Evolutionary conservation across 2,329 filamentous ascomycete species (phyloP).

Genomic region (Stachybotrys chlorohalonatus): DNA sequence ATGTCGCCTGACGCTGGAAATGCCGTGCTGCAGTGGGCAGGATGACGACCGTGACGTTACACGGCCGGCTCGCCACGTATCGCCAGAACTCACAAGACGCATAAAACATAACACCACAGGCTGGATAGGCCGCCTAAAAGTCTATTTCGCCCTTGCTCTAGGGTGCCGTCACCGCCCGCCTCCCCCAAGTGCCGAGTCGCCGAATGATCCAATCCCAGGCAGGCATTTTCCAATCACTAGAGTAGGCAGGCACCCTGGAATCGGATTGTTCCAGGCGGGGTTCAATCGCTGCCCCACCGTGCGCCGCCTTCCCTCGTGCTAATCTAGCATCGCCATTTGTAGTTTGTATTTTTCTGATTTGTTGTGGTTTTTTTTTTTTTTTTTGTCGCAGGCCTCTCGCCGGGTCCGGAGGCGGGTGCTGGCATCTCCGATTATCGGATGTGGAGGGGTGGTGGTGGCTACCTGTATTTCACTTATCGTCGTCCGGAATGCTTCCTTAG

Average conservation of each 20-base stretch:
- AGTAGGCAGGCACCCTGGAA: background rate
- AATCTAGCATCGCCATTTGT: background rate
- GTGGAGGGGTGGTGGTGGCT: background rate
- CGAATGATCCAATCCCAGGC: background rate
- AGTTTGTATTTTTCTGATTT: background rate
- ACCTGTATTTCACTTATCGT: background rate
- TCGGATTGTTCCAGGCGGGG: background rate
- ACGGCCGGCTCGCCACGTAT: no score
- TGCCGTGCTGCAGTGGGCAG: no score
- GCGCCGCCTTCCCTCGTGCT: background rate
- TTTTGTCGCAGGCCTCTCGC: conserved; percentile 17
- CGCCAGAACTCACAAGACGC: no score
- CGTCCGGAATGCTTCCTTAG: no score
- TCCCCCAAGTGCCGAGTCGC: background rate
- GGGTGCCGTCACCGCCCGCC: background rate
- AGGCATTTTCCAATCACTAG: background rate
- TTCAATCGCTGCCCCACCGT: background rate
- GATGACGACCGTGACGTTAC: no score
- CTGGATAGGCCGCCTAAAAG: no score
- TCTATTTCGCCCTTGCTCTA: no score
- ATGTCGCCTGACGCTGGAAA: no score
- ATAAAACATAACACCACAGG: no score
- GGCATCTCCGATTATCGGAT: conserved; percentile 21
- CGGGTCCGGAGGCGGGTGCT: conserved; percentile 14
- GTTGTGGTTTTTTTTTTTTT: conserved; percentile 8